Evolutionary conservation across 2,329 filamentous ascomycete species (phyloP).

Genomic region (Claviceps pazoutovae): DNA sequence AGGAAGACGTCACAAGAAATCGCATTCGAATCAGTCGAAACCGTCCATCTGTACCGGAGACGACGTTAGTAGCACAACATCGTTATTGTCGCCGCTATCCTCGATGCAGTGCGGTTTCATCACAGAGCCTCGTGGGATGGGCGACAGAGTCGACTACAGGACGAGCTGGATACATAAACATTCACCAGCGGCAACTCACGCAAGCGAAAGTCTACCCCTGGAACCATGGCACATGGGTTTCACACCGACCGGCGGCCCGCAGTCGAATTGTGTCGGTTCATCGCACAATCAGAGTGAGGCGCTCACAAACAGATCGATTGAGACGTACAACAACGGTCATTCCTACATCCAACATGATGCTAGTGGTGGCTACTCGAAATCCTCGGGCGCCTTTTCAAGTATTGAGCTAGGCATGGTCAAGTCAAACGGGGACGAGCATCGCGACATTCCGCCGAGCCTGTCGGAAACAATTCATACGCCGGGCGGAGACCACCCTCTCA

Average conservation of each 20-base stretch:
- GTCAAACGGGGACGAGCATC: not conserved
- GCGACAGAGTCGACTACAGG: not conserved
- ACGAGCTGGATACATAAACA: not conserved
- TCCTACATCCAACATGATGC: not conserved
- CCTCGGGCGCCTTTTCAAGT: not conserved
- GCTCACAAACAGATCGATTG: not conserved
- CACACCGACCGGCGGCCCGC: not conserved
- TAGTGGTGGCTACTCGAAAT: not conserved
- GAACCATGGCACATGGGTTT: not conserved
- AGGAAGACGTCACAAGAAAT: not conserved
- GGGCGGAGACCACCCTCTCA: not conserved
- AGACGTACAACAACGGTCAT: not conserved
- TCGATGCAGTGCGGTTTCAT: not conserved
- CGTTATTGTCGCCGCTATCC: not conserved
- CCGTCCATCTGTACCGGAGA: not conserved
- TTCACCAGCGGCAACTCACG: not conserved
- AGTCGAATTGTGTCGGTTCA: not conserved
- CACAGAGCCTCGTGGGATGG: not conserved
- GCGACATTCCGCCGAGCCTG: not conserved
- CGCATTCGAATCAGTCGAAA: not conserved
- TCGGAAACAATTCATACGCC: not conserved
- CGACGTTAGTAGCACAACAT: not conserved
- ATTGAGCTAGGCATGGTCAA: not conserved
- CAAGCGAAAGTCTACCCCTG: not conserved
- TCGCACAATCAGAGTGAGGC: not conserved